Evolutionary conservation across 345 rosid species (phyloP).

Genomic region (Gossypium arboreum): DNA sequence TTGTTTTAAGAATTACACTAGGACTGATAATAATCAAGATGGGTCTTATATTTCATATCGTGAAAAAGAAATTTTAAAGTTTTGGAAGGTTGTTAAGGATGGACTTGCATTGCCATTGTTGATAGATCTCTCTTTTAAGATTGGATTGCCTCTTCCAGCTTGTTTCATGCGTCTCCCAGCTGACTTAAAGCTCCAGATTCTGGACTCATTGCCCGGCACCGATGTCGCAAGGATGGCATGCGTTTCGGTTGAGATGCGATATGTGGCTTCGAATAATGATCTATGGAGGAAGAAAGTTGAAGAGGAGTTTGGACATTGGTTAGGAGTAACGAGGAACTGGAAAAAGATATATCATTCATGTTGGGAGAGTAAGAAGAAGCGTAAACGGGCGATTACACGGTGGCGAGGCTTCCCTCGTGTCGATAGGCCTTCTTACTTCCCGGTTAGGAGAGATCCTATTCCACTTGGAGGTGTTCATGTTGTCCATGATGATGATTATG

Average conservation of each 20-base stretch:
- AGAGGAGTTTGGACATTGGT: conserved; percentile 36
- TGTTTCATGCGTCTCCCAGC: conserved; percentile 58
- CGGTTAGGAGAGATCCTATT: conserved; percentile 25
- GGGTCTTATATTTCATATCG: conserved; percentile 10
- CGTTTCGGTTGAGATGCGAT: conserved; percentile 40
- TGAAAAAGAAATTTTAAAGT: conserved; percentile 43
- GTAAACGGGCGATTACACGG: conserved; percentile 1
- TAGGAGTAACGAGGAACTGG: conserved; percentile 31
- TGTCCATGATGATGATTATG: conserved; percentile 39
- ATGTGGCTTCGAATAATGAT: conserved; percentile 41
- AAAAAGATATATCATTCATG: conserved; percentile 33
- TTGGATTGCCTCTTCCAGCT: conserved; percentile 47
- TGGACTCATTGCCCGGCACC: conserved; percentile 50
- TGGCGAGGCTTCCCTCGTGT: background rate
- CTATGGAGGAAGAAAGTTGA: conserved; percentile 53
- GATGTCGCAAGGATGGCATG: conserved; percentile 49
- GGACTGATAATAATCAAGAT: conserved; percentile 15
- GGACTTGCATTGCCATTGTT: conserved; percentile 50
- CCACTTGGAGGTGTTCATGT: conserved; percentile 8
- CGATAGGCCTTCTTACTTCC: background rate
- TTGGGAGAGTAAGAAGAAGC: conserved; percentile 34
- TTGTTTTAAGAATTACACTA: background rate
- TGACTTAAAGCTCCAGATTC: conserved; percentile 57
- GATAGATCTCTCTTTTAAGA: conserved; percentile 49
- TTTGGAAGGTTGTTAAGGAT: conserved; percentile 76